Conservation (phyloP, 768 basidiomycete species). For the Xerocomellus amylosporus region DNA sequence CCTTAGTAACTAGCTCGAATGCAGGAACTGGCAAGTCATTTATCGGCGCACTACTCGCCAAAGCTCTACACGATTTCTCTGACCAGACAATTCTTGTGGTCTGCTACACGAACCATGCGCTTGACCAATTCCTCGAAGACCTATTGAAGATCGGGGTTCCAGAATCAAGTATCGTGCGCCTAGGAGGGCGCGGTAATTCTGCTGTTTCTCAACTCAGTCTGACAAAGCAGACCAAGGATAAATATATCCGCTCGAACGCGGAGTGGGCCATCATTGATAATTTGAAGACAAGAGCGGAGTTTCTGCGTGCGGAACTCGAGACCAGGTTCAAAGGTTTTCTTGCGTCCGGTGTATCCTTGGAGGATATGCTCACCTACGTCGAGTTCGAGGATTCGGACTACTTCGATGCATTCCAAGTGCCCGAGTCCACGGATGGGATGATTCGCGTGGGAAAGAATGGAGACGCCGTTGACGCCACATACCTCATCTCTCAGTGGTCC, state of each 20-base stretch:
- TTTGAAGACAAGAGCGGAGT: conserved; percentile 26
- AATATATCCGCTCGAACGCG: conserved; percentile 22
- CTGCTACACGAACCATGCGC: conserved; percentile 71
- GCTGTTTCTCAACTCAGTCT: conserved; percentile 47
- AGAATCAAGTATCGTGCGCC: conserved; percentile 43
- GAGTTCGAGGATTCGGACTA: conserved; percentile 51
- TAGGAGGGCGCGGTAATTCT: conserved; percentile 53
- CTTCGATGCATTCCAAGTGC: conserved; percentile 45
- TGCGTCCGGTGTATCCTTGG: conserved; percentile 12
- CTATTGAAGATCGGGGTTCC: conserved; percentile 62
- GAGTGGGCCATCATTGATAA: conserved; percentile 45
- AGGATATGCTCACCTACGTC: conserved; percentile 42
- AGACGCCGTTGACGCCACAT: conserved; percentile 31
- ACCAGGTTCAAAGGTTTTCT: conserved; percentile 30
- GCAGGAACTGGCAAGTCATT: conserved; percentile 73
- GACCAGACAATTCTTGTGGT: conserved; percentile 55
- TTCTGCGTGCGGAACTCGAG: conserved; percentile 23
- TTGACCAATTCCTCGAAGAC: conserved; percentile 65
- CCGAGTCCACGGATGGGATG: conserved; percentile 46
- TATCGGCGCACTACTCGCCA: conserved; percentile 63
- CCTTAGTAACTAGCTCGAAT: background rate
- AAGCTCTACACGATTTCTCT: conserved; percentile 50
- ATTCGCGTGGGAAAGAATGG: conserved; percentile 41
- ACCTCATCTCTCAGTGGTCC: conserved; percentile 50
- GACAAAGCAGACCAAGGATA: conserved; percentile 34